These are phyloP conservation scores for Tylopilus cervinicoccineus DNA, from an alignment of 768 basidiomycete species.

Conservation along the genomic window DNA sequence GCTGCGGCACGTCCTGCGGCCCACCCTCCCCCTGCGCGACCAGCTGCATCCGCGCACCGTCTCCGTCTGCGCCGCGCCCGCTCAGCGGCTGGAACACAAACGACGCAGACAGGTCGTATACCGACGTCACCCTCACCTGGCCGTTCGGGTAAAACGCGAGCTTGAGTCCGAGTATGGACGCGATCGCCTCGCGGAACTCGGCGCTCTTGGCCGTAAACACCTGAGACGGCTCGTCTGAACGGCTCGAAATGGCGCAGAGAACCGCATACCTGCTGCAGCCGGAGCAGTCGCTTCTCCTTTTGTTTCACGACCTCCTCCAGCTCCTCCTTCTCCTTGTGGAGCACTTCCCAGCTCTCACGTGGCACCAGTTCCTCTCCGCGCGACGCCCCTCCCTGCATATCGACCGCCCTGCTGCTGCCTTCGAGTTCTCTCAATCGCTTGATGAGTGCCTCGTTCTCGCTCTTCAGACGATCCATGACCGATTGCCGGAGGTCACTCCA, in stretches of 20 bases:
- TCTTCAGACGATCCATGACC: slow-evolving; percentile 68
- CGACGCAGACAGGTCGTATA: slow-evolving; percentile 81
- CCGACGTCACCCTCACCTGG: slow-evolving; percentile 83
- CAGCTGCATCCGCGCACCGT: slow-evolving; percentile 62
- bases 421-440: slow-evolving; percentile 62
- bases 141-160: slow-evolving; percentile 90
- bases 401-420: slow-evolving; percentile 32
- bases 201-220: slow-evolving; percentile 81
- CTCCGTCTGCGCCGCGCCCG: slow-evolving; percentile 34
- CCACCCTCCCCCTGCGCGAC: slow-evolving; percentile 71
- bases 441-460: slow-evolving; percentile 82
- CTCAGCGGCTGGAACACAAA: slow-evolving; percentile 77
- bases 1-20: slow-evolving; percentile 66
- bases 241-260: not conserved
- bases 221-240: slow-evolving; percentile 34
- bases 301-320: slow-evolving; percentile 62
- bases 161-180: slow-evolving; percentile 86
- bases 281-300: slow-evolving; percentile 76
- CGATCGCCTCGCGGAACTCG: slow-evolving; percentile 90
- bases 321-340: slow-evolving; percentile 64
- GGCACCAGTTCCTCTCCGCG: slow-evolving; percentile 50
- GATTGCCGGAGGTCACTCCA: slow-evolving; percentile 76
- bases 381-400: slow-evolving; percentile 12
- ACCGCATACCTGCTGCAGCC: slow-evolving; percentile 68
- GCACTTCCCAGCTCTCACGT: slow-evolving; percentile 72